These are phyloP conservation scores for Fusarium keratoplasticum DNA, from an alignment of 2,329 filamentous ascomycete species.

Conservation along the genomic window DNA sequence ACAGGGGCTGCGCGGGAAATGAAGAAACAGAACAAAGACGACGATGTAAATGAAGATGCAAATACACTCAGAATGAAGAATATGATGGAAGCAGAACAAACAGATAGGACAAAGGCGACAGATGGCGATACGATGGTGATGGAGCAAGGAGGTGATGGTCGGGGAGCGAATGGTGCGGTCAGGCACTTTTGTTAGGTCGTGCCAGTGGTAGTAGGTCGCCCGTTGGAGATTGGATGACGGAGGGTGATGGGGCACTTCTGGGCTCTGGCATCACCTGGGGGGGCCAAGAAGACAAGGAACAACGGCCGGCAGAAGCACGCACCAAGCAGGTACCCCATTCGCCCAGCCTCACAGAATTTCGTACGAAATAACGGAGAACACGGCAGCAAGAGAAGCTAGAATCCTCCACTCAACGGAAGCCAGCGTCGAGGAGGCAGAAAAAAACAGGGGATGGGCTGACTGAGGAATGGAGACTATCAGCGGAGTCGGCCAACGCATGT, in stretches of 20 bases:
- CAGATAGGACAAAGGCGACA: slow-evolving; percentile 6
- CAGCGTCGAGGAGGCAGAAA: not conserved
- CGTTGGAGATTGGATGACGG: slow-evolving; percentile 40
- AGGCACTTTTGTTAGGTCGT: slow-evolving; percentile 38
- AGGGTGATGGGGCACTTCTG: slow-evolving; percentile 16
- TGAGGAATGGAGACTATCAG: slow-evolving; percentile 32
- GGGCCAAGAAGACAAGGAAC: slow-evolving; percentile 19
- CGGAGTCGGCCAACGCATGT: slow-evolving; percentile 20
- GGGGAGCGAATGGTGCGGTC: slow-evolving; percentile 39
- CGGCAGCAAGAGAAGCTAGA: not conserved
- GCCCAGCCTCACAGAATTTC: slow-evolving; percentile 26
- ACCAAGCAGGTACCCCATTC: slow-evolving; percentile 24
- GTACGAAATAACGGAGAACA: slow-evolving; percentile 5
- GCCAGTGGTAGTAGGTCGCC: slow-evolving; percentile 11
- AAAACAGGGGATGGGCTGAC: slow-evolving; percentile 2
- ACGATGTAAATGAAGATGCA: slow-evolving; percentile 2
- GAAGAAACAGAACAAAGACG: slow-evolving; percentile 4
- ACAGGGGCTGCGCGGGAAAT: slow-evolving; percentile 16
- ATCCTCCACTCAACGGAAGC: not conserved
- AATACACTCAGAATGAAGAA: slow-evolving; percentile 17
- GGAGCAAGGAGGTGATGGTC: slow-evolving; percentile 35
- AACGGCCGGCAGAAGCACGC: slow-evolving; percentile 4
- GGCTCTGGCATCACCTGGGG: not conserved
- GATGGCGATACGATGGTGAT: slow-evolving; percentile 28
- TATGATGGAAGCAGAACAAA: slow-evolving; percentile 25